Evolutionary conservation across 345 rosid genomes (phyloP).

Genomic region (Physaria fendleri): DNA sequence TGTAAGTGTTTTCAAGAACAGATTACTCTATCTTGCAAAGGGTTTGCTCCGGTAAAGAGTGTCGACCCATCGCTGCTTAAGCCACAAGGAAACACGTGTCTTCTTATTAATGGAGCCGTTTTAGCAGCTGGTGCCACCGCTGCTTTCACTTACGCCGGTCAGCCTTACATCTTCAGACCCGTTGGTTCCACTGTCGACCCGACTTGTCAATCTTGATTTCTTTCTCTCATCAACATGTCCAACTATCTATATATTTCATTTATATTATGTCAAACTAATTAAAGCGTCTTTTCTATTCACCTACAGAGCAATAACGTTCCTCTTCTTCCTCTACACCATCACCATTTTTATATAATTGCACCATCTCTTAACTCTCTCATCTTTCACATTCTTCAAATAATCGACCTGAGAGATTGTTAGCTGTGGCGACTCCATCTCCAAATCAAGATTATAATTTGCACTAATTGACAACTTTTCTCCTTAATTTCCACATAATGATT

Average conservation of each 20-base stretch:
- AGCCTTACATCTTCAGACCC: constrained; percentile 23
- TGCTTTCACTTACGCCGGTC: constrained; percentile 12
- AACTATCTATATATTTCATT: too few species aligned
- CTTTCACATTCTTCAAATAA: background rate
- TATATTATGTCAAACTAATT: too few species aligned
- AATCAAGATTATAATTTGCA: background rate
- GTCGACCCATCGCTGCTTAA: constrained; percentile 9
- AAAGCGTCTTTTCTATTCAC: too few species aligned
- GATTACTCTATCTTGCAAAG: constrained; percentile 21
- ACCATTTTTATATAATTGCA: too few species aligned
- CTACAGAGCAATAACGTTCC: too few species aligned
- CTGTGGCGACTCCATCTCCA: background rate
- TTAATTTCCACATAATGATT: too few species aligned
- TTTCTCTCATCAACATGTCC: too few species aligned
- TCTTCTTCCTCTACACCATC: too few species aligned
- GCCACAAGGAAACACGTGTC: constrained; percentile 15
- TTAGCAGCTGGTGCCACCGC: background rate
- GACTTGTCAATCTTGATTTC: background rate
- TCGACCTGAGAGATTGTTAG: background rate
- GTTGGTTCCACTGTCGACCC: constrained; percentile 12
- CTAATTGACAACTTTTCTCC: background rate
- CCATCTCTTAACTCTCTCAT: too few species aligned
- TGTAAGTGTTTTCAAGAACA: constrained; percentile 11
- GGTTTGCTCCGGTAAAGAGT: constrained; percentile 18
- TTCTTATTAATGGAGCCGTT: constrained; percentile 11